Evolutionary conservation across 495 filamentous ascomycete species (phyloP), one percentile per base, ranked within the genome.

Genomic region (Pseudevernia furfuracea): DNA sequence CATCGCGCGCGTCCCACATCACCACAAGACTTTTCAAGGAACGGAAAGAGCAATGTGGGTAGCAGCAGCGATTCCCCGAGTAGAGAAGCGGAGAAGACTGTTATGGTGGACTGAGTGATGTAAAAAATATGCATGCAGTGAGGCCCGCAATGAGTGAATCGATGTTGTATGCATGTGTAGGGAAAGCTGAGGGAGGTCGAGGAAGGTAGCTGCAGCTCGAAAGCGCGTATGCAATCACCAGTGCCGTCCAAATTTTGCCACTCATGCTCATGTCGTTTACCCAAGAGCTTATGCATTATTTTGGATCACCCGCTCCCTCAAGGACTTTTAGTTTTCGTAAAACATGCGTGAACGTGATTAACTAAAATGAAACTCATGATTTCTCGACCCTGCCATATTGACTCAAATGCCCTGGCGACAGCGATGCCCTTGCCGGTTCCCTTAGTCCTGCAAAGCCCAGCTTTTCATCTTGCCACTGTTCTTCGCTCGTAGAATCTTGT

Each of bases 401-500:
- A 32, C 66, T 68, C 48, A 57, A 49, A 23, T 49, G 56, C 5
- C 41, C 39, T 15, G 62, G 37, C 30, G 61, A 58, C 21, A 48
- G 49, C 15, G 59, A 58, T 60, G 60, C 66, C 21, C 30, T 43
- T 56, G 62, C 49, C n/a, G 62, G 66, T 25, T 60, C 62, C 32
- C 79, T 72, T 62, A 78, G 69, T 2, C 79, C 79, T 5, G 76
- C 80, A 66, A 78, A 81, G 6, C 79, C 78, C 44, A 78, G 9
- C 63, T 82, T 82, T 69, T 79, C 75, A 65, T 79, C 72, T 19
- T 70, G 67, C 59, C 71, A 77, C 23, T 67, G 63, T 2, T 65
- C 66, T 21, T 66, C 58, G 30, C 60, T 67, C 38, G 36, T 56
- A 25, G 25, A 12, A 14, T 25, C 52, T 17, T 34, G 30, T 11